Conservation (phyloP, 2,329 filamentous ascomycete genomes). For the Pleurostoma richardsiae region DNA sequence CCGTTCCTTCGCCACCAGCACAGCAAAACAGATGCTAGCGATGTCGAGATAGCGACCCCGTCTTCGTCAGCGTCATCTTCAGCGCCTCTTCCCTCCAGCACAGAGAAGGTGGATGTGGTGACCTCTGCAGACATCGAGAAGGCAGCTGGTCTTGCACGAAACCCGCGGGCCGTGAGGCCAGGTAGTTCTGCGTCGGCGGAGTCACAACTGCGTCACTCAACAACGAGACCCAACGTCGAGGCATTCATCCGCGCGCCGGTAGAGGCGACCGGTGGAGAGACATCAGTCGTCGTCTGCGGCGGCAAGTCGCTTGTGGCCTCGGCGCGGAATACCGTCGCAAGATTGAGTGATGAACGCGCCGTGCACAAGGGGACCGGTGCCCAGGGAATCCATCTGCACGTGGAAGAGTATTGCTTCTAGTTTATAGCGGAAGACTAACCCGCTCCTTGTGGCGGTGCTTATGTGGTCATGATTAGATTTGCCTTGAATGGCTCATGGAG, state of each 20-base stretch:
- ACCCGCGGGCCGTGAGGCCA: conserved; percentile 1
- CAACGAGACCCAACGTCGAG: conserved; percentile 43
- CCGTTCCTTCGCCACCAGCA: neutral
- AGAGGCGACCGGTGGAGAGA: conserved; percentile 55
- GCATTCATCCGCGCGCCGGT: conserved; percentile 47
- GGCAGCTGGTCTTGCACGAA: conserved; percentile 2
- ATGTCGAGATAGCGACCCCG: neutral
- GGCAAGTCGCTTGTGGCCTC: conserved; percentile 48
- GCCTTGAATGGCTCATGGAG: no score
- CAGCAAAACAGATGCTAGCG: neutral
- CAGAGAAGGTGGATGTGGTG: neutral
- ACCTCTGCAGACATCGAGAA: conserved; percentile 20
- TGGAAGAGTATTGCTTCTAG: conserved; percentile 48
- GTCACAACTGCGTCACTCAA: conserved; percentile 38
- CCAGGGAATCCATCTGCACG: conserved; percentile 56
- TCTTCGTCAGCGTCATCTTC: neutral
- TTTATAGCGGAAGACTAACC: neutral
- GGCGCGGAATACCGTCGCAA: conserved; percentile 50
- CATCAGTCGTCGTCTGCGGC: conserved; percentile 56
- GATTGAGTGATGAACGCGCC: conserved; percentile 53
- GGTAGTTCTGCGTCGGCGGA: conserved; percentile 22
- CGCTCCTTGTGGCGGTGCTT: no score
- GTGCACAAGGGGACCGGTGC: conserved; percentile 62
- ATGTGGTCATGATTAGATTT: no score
- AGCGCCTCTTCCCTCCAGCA: neutral